These are phyloP conservation scores for Tylopilus felleus DNA, from an alignment of 768 basidiomycete species.

Conservation along the genomic window DNA sequence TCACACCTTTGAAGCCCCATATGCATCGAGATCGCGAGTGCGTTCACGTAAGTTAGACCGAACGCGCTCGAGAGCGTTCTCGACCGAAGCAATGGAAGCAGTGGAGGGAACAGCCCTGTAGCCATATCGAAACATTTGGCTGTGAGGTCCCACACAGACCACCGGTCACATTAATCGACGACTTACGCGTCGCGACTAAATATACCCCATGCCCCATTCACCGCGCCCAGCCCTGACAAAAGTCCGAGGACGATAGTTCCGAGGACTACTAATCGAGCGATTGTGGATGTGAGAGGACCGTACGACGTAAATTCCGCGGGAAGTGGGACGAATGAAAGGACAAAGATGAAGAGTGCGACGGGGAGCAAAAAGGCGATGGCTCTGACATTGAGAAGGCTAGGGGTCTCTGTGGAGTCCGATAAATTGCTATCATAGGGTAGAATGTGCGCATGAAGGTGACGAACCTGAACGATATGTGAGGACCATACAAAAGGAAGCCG, in stretches of 20 bases:
- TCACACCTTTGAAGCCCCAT: constrained; percentile 25
- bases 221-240: constrained; percentile 76
- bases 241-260: constrained; percentile 78
- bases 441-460: not conserved
- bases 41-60: constrained; percentile 52
- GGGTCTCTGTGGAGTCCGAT: constrained; percentile 18
- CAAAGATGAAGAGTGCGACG: constrained; percentile 52
- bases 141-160: not conserved
- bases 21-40: constrained; percentile 24
- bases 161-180: constrained; percentile 12
- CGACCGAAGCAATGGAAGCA: constrained; percentile 44
- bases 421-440: not conserved
- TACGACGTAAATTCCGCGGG: constrained; percentile 45
- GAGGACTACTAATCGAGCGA: constrained; percentile 67
- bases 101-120: constrained; percentile 22
- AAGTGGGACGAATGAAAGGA: constrained; percentile 65
- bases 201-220: constrained; percentile 57
- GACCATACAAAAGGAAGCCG: constrained; percentile 59
- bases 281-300: constrained; percentile 44
- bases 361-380: constrained; percentile 38
- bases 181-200: constrained; percentile 27
- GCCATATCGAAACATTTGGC: constrained; percentile 7
- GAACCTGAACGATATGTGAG: constrained; percentile 42
- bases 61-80: constrained; percentile 57
- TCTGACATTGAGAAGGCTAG: constrained; percentile 22